These are phyloP conservation scores for Furculomyces boomerangus DNA, from an alignment of 371 early-diverging fungal genomes.

Conservation along the genomic window DNA sequence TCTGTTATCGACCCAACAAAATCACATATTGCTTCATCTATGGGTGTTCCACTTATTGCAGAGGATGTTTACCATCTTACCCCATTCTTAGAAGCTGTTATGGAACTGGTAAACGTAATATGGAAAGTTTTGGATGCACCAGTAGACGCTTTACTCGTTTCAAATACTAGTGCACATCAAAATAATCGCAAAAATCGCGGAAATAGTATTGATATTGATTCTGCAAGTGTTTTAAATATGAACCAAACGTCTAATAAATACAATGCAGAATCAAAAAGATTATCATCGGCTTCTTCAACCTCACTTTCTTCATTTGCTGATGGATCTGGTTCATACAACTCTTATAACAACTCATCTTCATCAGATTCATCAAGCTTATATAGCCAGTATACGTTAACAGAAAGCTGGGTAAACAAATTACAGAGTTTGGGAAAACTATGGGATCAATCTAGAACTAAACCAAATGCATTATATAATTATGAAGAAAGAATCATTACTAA, in stretches of 20 bases:
- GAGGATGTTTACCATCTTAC: conserved; percentile 20
- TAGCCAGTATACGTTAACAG: neutral
- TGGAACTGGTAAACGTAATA: conserved; percentile 19
- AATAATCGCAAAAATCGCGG: neutral
- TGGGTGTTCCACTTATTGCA: conserved; percentile 13
- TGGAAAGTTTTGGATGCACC: conserved; percentile 12
- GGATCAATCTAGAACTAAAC: conserved; percentile 1
- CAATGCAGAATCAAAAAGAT: too few species aligned
- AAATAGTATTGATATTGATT: neutral
- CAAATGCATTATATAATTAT: conserved; percentile 5
- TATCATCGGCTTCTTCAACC: too few species aligned
- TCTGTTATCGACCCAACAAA: neutral
- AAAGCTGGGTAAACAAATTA: conserved; percentile 3
- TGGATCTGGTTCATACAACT: neutral
- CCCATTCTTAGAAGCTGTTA: conserved; percentile 17
- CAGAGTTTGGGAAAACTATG: conserved; percentile 1
- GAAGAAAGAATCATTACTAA: neutral
- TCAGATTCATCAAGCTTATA: neutral
- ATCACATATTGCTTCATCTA: conserved; percentile 3
- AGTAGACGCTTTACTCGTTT: conserved; percentile 14
- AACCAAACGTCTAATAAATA: too few species aligned
- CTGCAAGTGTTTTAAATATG: neutral
- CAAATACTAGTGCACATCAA: conserved; percentile 7
- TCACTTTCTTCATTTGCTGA: too few species aligned
- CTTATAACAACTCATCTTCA: neutral